Evolutionary conservation across 2,329 filamentous ascomycete species (phyloP).

Genomic region (Fusarium coffeatum): DNA sequence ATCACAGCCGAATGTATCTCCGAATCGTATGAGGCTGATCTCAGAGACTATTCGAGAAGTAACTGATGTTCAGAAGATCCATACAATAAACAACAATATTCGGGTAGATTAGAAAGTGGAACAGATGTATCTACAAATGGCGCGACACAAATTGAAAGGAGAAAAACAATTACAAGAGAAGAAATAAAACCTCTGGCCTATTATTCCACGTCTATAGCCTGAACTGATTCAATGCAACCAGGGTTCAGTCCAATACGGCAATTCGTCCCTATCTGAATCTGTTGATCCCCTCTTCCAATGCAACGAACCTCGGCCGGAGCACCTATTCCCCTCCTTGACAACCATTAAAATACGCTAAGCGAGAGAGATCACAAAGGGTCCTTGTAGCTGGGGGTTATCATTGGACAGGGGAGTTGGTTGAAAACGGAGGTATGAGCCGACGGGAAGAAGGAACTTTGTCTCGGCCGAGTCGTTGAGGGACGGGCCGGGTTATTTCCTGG

Average conservation of each 20-base stretch:
- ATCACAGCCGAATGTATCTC: neutral
- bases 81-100: neutral
- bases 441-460: constrained; percentile 3
- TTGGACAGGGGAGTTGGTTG: constrained; percentile 14
- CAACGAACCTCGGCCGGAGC: constrained; percentile 27
- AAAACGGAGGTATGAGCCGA: constrained; percentile 2
- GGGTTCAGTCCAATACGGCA: neutral
- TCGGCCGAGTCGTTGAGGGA: constrained; percentile 29
- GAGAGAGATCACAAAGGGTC: constrained; percentile 1
- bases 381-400: neutral
- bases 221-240: constrained; percentile 11
- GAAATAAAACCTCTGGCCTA: neutral
- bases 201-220: constrained; percentile 9
- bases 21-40: neutral
- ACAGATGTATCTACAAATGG: neutral
- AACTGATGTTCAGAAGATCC: neutral
- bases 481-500: constrained; percentile 23
- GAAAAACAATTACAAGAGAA: neutral
- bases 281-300: constrained; percentile 20
- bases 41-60: accelerated
- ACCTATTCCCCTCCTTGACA: constrained; percentile 9
- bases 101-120: neutral
- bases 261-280: constrained; percentile 6
- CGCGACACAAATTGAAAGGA: neutral
- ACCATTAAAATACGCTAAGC: constrained; percentile 13